These are phyloP conservation scores for Fomitopsis pinicola DNA, from an alignment of 1,284 basidiomycete genomes.

Conservation along the genomic window DNA sequence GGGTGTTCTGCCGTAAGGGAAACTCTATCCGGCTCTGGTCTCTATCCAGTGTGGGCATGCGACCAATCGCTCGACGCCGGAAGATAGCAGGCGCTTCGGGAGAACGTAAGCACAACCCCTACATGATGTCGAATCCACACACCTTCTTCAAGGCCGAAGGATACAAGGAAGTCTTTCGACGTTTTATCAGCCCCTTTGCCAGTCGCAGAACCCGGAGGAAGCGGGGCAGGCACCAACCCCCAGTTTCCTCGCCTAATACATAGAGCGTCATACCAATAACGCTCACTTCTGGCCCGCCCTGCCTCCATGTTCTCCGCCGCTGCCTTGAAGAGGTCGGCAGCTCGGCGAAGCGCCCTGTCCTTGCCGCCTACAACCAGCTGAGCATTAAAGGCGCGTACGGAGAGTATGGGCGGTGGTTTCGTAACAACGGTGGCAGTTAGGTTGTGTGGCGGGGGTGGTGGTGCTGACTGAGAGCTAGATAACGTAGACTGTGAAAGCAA, in stretches of 20 bases:
- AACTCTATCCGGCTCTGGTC: constrained; percentile 49
- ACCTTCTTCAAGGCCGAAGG: constrained; percentile 79
- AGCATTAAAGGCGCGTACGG: constrained; percentile 70
- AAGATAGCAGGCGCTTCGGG: constrained; percentile 55
- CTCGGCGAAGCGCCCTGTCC: constrained; percentile 70
- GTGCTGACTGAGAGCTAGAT: constrained; percentile 11
- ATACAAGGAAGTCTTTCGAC: constrained; percentile 72
- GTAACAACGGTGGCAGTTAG: constrained; percentile 63
- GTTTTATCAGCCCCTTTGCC: constrained; percentile 75
- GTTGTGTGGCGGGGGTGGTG: constrained; percentile 24
- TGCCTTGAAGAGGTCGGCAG: constrained; percentile 60
- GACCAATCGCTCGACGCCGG: constrained; percentile 63
- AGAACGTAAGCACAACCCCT: constrained; percentile 10
- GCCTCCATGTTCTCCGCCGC: constrained; percentile 68
- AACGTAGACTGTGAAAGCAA: background rate
- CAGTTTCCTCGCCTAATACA: constrained; percentile 71
- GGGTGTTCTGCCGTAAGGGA: constrained; percentile 54
- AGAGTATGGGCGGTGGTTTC: constrained; percentile 57
- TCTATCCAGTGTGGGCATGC: constrained; percentile 48
- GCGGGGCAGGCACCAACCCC: constrained; percentile 71
- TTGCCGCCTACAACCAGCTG: constrained; percentile 73
- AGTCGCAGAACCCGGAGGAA: constrained; percentile 60
- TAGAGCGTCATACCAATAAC: constrained; percentile 76
- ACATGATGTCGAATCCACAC: constrained; percentile 5
- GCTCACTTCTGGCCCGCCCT: constrained; percentile 54